Base-by-base conservation (phyloP, 2,329 filamentous ascomycete species). In the Pseudogymnoascus sp. region DNA sequence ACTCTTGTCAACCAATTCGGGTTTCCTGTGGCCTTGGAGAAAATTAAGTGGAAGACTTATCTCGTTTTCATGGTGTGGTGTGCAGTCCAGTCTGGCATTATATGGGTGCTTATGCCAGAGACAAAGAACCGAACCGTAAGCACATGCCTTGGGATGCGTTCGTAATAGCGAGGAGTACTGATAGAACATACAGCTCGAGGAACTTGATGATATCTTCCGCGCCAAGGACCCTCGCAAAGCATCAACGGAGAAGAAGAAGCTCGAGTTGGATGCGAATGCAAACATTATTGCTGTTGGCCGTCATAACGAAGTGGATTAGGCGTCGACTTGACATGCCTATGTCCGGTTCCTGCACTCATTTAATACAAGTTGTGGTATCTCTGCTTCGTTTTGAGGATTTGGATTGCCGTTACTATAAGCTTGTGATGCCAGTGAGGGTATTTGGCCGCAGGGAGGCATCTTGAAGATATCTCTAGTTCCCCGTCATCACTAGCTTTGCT, bases 31-130 rank as follows among this genome's bases (percentile, higher is more conserved):
- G 75, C 79, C 2, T 73, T 84, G 37, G 73, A 78, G 23, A 75
- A 77, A 59, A 83, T 84, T 59, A 76, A 74, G 0, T 84, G 80
- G 81, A 77, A 78, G 65, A 81, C 80, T 0, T 84, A 84, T 68
- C 82, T 84, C 61, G 72, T 81, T 23, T 82, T 83, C 68, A 77
- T 74, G 14, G 61, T 75, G 42, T 80, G 78, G 78, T 77, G 75
- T 66, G 72, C 74, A 3, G 67, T 78, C 62, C 77, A 79, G 68
- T 66, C 75, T 4, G 16, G 65, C 7, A 69, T 78, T 2, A 77
- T 82, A 1, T 84, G 77, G 69, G 77, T 83, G 66, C 72, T 82
- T 8, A 77, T 80, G 12, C 79, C 79, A 0, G 80, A 82, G 70
- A 82, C 79, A 7, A 79, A 78, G 68, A 76, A 77, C 60, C 76